phyloP scores from a whole-genome alignment of 208 protist species.

The Acanthamoeba royreba region DNA sequence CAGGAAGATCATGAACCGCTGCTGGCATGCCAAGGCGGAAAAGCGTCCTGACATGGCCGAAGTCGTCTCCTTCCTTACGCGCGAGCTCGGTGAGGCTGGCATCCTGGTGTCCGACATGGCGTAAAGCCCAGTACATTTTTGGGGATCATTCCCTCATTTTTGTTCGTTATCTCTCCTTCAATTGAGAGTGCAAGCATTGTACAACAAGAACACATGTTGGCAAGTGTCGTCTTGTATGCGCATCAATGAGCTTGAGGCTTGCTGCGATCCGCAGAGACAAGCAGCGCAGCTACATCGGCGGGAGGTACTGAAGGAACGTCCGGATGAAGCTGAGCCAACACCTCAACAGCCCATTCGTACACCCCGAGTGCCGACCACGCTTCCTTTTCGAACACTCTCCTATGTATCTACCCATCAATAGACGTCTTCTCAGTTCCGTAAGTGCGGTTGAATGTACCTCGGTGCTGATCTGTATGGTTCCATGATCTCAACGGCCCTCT shows the following conservation, averaged over 20 bases:
- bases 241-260: too few relatives aligned
- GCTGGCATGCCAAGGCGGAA: neutral
- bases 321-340: neutral
- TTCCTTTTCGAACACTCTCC: neutral
- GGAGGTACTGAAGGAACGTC: neutral
- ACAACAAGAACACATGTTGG: too few relatives aligned
- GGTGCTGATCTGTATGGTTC: neutral
- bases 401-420: too few relatives aligned
- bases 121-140: too few relatives aligned
- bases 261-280: too few relatives aligned
- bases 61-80: neutral
- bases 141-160: too few relatives aligned
- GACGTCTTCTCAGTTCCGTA: too few relatives aligned
- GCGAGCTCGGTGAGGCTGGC: neutral
- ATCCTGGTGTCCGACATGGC: neutral
- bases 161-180: too few relatives aligned
- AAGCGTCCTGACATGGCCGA: neutral
- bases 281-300: neutral
- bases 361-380: neutral
- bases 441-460: neutral
- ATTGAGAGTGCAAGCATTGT: too few relatives aligned
- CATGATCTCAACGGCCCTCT: neutral
- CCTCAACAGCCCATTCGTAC: neutral
- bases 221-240: too few relatives aligned
- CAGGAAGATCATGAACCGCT: neutral